These are phyloP conservation scores for Niveomyces coronatus DNA, from an alignment of 2,329 filamentous ascomycete species.

Conservation along the genomic window DNA sequence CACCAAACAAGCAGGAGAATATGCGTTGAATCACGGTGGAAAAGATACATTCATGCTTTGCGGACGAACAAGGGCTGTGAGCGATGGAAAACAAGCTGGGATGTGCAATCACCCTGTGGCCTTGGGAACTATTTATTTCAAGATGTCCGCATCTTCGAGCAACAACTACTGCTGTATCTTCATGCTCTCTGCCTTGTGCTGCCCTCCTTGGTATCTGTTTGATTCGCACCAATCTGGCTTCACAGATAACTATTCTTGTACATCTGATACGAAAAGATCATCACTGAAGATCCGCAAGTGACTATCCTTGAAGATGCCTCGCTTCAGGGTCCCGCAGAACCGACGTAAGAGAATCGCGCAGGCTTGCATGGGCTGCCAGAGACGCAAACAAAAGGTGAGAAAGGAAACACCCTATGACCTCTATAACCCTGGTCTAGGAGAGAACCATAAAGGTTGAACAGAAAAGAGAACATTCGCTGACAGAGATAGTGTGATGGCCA, in stretches of 20 bases:
- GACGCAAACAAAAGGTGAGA: slow-evolving; percentile 56
- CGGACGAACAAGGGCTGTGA: too few species aligned
- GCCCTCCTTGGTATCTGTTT: not conserved
- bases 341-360: slow-evolving; percentile 53
- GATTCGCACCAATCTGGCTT: not conserved
- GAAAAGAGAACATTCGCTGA: not conserved
- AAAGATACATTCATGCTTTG: too few species aligned
- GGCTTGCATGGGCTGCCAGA: slow-evolving; percentile 55
- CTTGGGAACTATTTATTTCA: not conserved
- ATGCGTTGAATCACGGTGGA: too few species aligned
- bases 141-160: not conserved
- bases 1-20: too few species aligned
- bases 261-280: too few species aligned
- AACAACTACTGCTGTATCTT: not conserved
- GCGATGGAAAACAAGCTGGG: not conserved
- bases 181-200: not conserved
- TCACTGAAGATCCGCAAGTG: too few species aligned
- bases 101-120: not conserved
- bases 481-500: slow-evolving; percentile 45
- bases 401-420: too few species aligned
- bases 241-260: too few species aligned
- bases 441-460: not conserved
- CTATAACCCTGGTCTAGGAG: not conserved
- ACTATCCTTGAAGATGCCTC: slow-evolving; percentile 30
- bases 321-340: slow-evolving; percentile 45